Percentiles rank a stretch among this genome's conserved stretches.
Conservation (phyloP, 352 stramenopile genomes). For the Plasmopara muralis region DNA sequence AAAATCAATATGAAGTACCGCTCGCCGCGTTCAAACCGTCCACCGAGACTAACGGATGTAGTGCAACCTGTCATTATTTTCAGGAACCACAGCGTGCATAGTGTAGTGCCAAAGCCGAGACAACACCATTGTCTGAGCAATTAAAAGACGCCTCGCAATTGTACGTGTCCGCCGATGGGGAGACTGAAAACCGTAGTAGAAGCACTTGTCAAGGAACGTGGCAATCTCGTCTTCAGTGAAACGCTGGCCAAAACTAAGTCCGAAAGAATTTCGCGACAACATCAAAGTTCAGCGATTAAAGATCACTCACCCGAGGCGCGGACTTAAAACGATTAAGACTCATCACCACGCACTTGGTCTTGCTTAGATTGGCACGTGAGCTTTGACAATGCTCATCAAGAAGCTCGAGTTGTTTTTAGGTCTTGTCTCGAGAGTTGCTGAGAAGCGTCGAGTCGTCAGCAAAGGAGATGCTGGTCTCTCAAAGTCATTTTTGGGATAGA, state of each 20-base stretch:
- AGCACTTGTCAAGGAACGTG: not conserved
- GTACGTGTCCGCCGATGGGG: not conserved
- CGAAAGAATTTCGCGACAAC: not conserved
- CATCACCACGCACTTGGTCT: not conserved
- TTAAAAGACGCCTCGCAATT: not conserved
- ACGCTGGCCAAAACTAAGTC: not conserved
- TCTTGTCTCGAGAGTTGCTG: not conserved
- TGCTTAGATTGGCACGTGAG: not conserved
- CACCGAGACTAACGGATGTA: not conserved
- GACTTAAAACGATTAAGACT: not conserved
- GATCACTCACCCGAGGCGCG: not conserved
- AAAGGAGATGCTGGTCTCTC: not conserved
- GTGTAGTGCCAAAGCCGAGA: not conserved
- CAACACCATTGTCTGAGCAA: not conserved
- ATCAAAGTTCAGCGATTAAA: not conserved
- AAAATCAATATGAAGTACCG: not conserved
- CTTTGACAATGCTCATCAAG: not conserved
- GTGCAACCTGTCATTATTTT: not conserved
- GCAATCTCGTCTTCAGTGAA: not conserved
- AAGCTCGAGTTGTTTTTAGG: not conserved
- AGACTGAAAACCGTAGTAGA: not conserved
- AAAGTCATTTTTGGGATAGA: not conserved
- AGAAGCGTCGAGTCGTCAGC: not conserved
- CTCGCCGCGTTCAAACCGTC: not conserved
- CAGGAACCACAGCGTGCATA: not conserved